Evolutionary conservation across 371 early-diverging fungal species (phyloP).

Genomic region (Mortierella sp.): DNA sequence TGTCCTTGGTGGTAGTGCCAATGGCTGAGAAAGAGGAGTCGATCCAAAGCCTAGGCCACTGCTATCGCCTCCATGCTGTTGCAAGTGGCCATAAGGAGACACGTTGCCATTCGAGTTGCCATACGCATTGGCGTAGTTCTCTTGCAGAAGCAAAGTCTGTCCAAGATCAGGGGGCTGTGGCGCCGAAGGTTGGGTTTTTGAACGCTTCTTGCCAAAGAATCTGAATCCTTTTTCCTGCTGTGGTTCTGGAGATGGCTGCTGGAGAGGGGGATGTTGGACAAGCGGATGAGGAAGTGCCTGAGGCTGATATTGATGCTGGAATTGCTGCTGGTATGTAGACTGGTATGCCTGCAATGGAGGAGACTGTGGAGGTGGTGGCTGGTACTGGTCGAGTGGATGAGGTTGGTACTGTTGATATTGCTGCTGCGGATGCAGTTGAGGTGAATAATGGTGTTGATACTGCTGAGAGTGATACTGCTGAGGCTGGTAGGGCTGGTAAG

Average conservation of each 20-base stretch:
- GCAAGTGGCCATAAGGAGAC: too few species aligned
- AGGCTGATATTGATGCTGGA: slow-evolving; percentile 4
- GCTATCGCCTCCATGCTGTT: too few species aligned
- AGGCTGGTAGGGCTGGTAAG: slow-evolving; percentile 7
- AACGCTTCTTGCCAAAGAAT: slow-evolving; percentile 47
- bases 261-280: too few species aligned
- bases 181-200: slow-evolving; percentile 44
- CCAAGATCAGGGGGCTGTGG: slow-evolving; percentile 26
- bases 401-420: slow-evolving; percentile 8
- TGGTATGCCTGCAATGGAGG: too few species aligned
- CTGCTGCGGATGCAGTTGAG: slow-evolving; percentile 9
- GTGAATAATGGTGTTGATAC: not conserved
- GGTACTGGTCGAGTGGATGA: slow-evolving; percentile 1
- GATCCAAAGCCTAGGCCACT: too few species aligned
- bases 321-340: not conserved
- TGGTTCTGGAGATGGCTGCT: slow-evolving; percentile 3
- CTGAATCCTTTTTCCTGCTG: slow-evolving; percentile 27
- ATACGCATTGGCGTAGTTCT: not conserved
- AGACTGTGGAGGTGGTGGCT: not conserved
- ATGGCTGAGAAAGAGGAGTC: too few species aligned
- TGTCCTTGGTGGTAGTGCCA: slow-evolving; percentile 3
- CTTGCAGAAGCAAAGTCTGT: slow-evolving; percentile 4
- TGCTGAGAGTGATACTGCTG: slow-evolving; percentile 13
- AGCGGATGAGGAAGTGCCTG: not conserved
- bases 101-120: too few species aligned